Evolutionary conservation across 1,284 basidiomycete species (phyloP), one percentile per base, ranked within the genome.

Genomic region (Wolfiporia cocos): DNA sequence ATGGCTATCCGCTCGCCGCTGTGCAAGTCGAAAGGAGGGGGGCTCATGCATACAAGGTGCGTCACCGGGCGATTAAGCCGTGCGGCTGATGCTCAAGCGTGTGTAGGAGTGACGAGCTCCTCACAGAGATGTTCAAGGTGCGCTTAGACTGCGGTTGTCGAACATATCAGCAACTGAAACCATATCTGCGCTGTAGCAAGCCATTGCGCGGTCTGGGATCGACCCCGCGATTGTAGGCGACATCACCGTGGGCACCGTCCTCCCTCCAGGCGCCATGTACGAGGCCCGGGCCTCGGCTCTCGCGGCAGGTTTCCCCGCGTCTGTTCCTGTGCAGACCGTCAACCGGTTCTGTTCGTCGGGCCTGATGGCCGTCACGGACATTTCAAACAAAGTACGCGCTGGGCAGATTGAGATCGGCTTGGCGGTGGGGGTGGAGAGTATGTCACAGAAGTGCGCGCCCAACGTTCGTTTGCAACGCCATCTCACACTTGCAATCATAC

Each of bases 381-480:
- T 94, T 46, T 76, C 87, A 19, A 93, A 92, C 63, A 79, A 89
- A 57, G 86, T 94, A 46, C 73, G 78, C 21, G 72, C 73, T 9
- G 87, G 88, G 21, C 86, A 94, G 58, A 92, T 92, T 46, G 79
- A 92, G 42, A 71, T 92, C 49, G 92, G 91, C 3, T 71, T 94
- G 6, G 91, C 91, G 2, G 64, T 90, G 26, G 92, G 92, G 9
- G 74, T 87, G 15, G 91, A 95, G 63, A 83, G 78, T 64, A 92
- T 94, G 91, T 78, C 80, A 18, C 65, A 76, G 54, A 83, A 85
- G 83, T 86, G 59, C 41, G 72, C 59, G 11, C 38, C 22, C n/a
- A n/a, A 34, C 28, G 12, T 26, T 34, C 21, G 14, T 3, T 32
- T n/a, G 11, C 22, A 11, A n/a, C 23, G 18, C 45, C 47, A 30